phyloP scores from a whole-genome alignment of 2,329 filamentous ascomycete species.

The Delphinella strobiligena region DNA sequence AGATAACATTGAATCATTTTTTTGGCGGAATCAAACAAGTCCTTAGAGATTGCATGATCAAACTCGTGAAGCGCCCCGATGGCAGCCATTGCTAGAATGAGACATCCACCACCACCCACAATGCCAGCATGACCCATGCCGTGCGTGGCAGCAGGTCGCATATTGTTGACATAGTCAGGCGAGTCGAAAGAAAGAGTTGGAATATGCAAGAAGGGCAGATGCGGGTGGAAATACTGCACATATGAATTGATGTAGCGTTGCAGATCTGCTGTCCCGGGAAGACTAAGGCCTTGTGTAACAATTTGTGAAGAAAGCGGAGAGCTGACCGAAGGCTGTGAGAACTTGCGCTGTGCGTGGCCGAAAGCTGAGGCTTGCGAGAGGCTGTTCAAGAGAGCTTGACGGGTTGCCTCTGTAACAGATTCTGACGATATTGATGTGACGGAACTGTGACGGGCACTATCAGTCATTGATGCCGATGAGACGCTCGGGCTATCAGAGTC shows the following conservation, averaged over 20 bases:
- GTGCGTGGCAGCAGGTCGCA: slow-evolving; percentile 38
- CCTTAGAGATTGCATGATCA: slow-evolving; percentile 65
- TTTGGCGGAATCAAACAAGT: slow-evolving; percentile 85
- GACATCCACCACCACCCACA: slow-evolving; percentile 70
- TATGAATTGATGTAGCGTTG: slow-evolving; percentile 86
- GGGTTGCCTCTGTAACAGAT: slow-evolving; percentile 54
- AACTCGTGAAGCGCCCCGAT: slow-evolving; percentile 78
- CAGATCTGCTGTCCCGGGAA: slow-evolving; percentile 74
- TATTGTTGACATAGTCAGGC: slow-evolving; percentile 48
- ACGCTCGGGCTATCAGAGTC: slow-evolving; percentile 53
- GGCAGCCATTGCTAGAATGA: slow-evolving; percentile 81
- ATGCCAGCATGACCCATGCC: slow-evolving; percentile 38
- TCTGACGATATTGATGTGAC: slow-evolving; percentile 50
- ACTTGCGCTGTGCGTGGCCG: slow-evolving; percentile 43
- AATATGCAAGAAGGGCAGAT: slow-evolving; percentile 87
- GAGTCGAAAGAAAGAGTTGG: slow-evolving; percentile 85
- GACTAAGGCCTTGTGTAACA: slow-evolving; percentile 31
- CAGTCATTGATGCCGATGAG: slow-evolving; percentile 57
- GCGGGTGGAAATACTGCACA: slow-evolving; percentile 84
- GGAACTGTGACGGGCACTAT: slow-evolving; percentile 50
- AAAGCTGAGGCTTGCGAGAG: slow-evolving; percentile 48
- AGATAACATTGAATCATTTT: slow-evolving; percentile 91
- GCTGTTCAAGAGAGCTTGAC: slow-evolving; percentile 50
- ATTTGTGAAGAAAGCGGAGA: slow-evolving; percentile 34
- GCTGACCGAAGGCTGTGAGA: slow-evolving; percentile 45